Evolutionary conservation across 2,329 filamentous ascomycete genomes (phyloP), one percentile per base, ranked within the genome.

Genomic region (Colletotrichum sp.): DNA sequence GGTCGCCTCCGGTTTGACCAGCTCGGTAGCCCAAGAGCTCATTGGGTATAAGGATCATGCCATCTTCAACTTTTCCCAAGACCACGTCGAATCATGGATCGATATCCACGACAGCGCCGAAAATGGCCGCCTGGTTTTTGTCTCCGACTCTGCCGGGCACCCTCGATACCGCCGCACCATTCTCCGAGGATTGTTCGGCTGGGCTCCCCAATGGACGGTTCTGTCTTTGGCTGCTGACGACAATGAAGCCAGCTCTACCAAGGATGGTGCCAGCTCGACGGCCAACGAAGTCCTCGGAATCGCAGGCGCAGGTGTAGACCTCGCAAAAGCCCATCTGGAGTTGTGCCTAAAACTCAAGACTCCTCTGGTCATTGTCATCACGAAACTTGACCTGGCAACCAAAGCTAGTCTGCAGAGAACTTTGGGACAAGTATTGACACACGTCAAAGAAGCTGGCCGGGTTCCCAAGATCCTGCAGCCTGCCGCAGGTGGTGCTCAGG

Each of bases 161-260:
- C 94, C 96, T 48, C 92, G 96, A 60, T 99, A 97, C 84, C 91
- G 96, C 64, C 93, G 97, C 71, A 98, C 96, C 8, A 96, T 95
- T 4, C 88, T 98, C 69, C 92, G 96, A 75, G 96, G 96, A 1
- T 88, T 99, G n/a, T 90, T 99, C 77, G 97, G 96, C 61, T 98
- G 97, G 96, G 94, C 95, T 48, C 97, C 97, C 10, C 96, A 98
- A 82, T 99, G 97, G 93, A 96, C 95, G 2, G 84, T 98, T 27
- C 89, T 98, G 3, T 98, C 97, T 79, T 92, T 98, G 76, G 93
- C 95, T 62, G 95, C 95, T 43, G 94, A 97, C 80, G 94, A 94
- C 77, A 88, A 89, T 13, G 91, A 93, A 15, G 80, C 83, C 61
- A 79, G 70, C 69, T 69, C 71, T 61, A 69, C 39, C 66, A 76